Evolutionary conservation across 345 rosid genomes (phyloP).

Genomic region (Eutrema yunnanense): DNA sequence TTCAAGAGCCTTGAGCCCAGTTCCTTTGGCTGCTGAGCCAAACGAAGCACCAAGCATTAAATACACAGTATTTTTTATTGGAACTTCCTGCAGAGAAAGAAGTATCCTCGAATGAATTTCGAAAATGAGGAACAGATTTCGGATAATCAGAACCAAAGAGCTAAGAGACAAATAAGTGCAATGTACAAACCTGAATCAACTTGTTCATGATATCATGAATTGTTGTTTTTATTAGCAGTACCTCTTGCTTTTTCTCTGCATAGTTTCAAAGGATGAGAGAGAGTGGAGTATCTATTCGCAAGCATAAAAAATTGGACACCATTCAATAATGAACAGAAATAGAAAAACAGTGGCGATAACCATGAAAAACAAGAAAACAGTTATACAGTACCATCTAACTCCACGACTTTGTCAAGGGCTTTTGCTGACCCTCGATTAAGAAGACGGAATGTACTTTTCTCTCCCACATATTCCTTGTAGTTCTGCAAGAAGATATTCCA

Average conservation of each 20-base stretch:
- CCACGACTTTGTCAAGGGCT: slow-evolving; percentile 98
- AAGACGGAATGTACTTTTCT: slow-evolving; percentile 84
- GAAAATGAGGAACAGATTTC: neutral
- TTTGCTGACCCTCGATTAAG: slow-evolving; percentile 96
- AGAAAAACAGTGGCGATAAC: slow-evolving; percentile 6
- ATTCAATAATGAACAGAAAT: neutral
- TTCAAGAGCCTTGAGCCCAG: slow-evolving; percentile 95
- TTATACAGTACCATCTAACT: slow-evolving; percentile 70
- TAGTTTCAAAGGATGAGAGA: slow-evolving; percentile 18
- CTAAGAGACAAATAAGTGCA: neutral
- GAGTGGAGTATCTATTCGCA: slow-evolving; percentile 6
- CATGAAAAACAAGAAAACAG: neutral
- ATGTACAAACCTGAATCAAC: slow-evolving; percentile 74
- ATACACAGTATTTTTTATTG: slow-evolving; percentile 82
- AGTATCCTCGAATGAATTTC: neutral
- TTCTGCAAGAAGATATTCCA: slow-evolving; percentile 39
- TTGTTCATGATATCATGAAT: slow-evolving; percentile 93
- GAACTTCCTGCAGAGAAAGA: slow-evolving; percentile 66
- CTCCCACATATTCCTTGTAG: slow-evolving; percentile 70
- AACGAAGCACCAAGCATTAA: slow-evolving; percentile 95
- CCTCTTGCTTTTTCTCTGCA: slow-evolving; percentile 81
- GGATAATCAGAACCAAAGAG: neutral
- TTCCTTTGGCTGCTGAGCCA: slow-evolving; percentile 98
- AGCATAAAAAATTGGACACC: neutral
- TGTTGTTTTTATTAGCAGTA: slow-evolving; percentile 76